Percentiles rank a stretch among this genome's conserved stretches.
These are phyloP conservation scores for Aethionema arabicum DNA, from an alignment of 345 rosid genomes.

Conservation along the genomic window DNA sequence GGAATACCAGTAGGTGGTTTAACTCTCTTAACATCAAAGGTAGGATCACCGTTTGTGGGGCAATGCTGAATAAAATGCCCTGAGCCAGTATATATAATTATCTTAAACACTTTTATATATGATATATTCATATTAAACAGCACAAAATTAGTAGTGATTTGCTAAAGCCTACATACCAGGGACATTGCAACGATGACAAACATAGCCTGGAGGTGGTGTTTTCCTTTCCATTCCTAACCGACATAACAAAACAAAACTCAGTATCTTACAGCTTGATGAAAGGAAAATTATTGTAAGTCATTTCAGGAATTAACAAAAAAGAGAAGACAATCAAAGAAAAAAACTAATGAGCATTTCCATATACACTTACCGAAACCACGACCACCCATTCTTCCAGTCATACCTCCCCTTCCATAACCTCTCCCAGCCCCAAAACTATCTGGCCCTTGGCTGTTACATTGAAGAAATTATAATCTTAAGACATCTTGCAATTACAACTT, in stretches of 20 bases:
- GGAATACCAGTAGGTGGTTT: conserved; percentile 98
- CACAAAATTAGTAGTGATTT: neutral
- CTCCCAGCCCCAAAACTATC: conserved; percentile 90
- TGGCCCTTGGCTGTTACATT: conserved; percentile 65
- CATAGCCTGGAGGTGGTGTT: conserved; percentile 95
- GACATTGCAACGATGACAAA: conserved; percentile 92
- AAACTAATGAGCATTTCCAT: neutral
- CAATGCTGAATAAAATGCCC: conserved; percentile 99
- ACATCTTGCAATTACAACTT: neutral
- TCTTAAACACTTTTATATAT: neutral
- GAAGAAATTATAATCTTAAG: conserved; percentile 19
- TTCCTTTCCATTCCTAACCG: conserved; percentile 82
- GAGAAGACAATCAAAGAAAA: neutral
- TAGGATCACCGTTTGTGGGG: conserved; percentile 98
- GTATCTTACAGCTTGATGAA: conserved; percentile 16
- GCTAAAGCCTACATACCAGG: conserved; percentile 62
- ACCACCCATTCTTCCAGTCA: conserved; percentile 87
- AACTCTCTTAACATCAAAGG: conserved; percentile 80
- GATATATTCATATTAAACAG: neutral
- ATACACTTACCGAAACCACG: conserved; percentile 88
- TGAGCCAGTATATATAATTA: conserved; percentile 31
- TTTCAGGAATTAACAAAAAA: conserved; percentile 1
- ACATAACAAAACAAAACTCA: conserved; percentile 33
- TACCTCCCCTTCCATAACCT: conserved; percentile 96
- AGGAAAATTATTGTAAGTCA: neutral